A percentile compares a stretch with the other conserved stretches of the same genome.
Conservation (phyloP, 2,329 filamentous ascomycete species). For the Cordyceps farinosa region DNA sequence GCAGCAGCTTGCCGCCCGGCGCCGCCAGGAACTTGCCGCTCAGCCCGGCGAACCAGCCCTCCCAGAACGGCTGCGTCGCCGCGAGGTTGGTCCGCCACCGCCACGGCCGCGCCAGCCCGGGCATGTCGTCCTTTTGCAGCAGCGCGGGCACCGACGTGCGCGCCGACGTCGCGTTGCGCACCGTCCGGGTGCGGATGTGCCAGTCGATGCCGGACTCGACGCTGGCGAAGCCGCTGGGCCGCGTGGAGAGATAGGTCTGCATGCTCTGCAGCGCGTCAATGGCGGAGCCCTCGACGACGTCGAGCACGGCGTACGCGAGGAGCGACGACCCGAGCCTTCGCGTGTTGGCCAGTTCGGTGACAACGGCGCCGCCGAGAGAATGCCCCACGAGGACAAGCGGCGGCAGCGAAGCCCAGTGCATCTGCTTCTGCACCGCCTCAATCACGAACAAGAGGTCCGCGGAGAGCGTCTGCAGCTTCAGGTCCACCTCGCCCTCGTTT, state of each 20-base stretch:
- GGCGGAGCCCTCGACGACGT: slow-evolving; percentile 93
- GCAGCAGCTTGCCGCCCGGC: slow-evolving; percentile 75
- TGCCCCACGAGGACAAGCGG: slow-evolving; percentile 82
- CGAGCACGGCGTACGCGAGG: slow-evolving; percentile 83
- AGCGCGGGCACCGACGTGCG: slow-evolving; percentile 82
- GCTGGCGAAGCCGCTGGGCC: slow-evolving; percentile 74
- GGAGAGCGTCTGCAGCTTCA: slow-evolving; percentile 69
- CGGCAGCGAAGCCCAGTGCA: slow-evolving; percentile 72
- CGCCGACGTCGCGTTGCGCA: slow-evolving; percentile 80
- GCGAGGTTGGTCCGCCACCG: slow-evolving; percentile 82
- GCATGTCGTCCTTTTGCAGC: slow-evolving; percentile 39
- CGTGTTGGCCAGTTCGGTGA: slow-evolving; percentile 74
- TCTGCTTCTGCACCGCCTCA: slow-evolving; percentile 58
- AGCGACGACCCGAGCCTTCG: slow-evolving; percentile 63
- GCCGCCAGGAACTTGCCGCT: slow-evolving; percentile 83
- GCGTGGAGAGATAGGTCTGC: slow-evolving; percentile 82
- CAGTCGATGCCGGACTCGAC: slow-evolving; percentile 82
- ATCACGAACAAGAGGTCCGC: slow-evolving; percentile 70
- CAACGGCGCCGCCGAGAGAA: slow-evolving; percentile 86
- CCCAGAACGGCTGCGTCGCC: slow-evolving; percentile 86
- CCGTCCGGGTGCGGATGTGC: slow-evolving; percentile 85
- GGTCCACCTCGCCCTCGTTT: slow-evolving; percentile 48
- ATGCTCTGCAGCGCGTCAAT: slow-evolving; percentile 94
- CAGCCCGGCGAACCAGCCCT: slow-evolving; percentile 86
- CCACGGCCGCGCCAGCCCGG: slow-evolving; percentile 53